Base-by-base conservation (phyloP, 208 protist species). In the Wallacemonas collosoma region DNA sequence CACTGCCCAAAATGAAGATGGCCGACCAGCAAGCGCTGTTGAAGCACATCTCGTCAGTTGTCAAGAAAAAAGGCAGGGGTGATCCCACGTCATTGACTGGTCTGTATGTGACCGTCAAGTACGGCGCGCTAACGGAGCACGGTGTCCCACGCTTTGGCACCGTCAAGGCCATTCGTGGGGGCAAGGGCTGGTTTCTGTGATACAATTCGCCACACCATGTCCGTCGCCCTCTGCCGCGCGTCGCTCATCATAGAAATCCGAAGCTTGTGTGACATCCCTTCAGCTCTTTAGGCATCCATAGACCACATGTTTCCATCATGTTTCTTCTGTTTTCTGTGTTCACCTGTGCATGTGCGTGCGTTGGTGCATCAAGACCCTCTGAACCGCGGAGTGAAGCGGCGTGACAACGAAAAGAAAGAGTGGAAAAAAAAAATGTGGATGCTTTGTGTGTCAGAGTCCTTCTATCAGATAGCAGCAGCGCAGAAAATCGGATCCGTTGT, bases 181-280 rank as follows among this genome's bases (percentile, higher is more conserved):
- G 89, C 1, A 94, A 93, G 55, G 92, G 92, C 9, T 96, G 92
- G 92, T 94, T 93, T 71, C 66, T 96, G 76, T 90, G 58, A 79
- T 26, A 26, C 0, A 26, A 26, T 26, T 0, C 26, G 26, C 26
- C 26, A 26, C 26, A 26, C 26, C 26, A 26, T 26, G 26, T 26
- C 26, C 26, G 26, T 26, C 26, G 0, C 26, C 26, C 26, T 26
- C 26, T 26, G 26, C 26, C 26, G 26, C 26, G 26, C 26, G 26
- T 26, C 26, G 26, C 26, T 26, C 26, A 26, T 26, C n/a, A 48
- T 50, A 50, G 45, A 50, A 50, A 12, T 50, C 45, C 45, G 12
- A 12, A 50, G 45, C 12, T 50, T 50, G 45, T 1, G 53, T 57
- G 53, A 57, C 14, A 8, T 57, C 8, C 45, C 12, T 50, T 72